These are phyloP conservation scores for Torulaspora maleeae DNA, from an alignment of 805 yeast species.

Conservation along the genomic window DNA sequence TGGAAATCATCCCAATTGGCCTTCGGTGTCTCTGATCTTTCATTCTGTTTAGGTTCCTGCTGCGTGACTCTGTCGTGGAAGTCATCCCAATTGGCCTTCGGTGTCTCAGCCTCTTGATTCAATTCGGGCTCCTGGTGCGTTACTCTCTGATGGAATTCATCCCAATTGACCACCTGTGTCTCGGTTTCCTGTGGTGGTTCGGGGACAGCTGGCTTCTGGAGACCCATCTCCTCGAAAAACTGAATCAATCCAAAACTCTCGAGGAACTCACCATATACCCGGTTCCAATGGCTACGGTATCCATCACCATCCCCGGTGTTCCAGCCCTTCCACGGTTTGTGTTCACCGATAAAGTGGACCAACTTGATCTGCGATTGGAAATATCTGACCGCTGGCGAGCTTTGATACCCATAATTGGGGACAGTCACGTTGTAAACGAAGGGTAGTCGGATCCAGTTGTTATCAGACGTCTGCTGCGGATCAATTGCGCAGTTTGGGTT, in stretches of 20 bases:
- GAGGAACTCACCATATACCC: constrained; percentile 17
- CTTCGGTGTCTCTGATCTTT: neutral
- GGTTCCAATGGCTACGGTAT: constrained; percentile 19
- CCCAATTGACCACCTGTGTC: neutral
- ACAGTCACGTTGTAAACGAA: constrained; percentile 79
- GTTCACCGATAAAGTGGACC: constrained; percentile 63
- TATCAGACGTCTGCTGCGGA: constrained; percentile 3
- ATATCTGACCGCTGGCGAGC: constrained; percentile 60
- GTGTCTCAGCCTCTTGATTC: neutral
- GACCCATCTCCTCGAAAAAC: constrained; percentile 9
- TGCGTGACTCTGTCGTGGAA: neutral
- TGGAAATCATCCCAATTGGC: neutral
- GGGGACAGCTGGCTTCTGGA: constrained; percentile 2
- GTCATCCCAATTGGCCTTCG: neutral
- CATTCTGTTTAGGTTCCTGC: neutral
- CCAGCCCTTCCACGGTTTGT: constrained; percentile 50
- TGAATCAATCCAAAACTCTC: constrained; percentile 8
- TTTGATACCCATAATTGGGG: constrained; percentile 62
- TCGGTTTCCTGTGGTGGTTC: neutral
- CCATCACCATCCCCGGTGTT: constrained; percentile 5
- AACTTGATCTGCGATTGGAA: constrained; percentile 44
- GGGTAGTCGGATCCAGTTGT: constrained; percentile 66
- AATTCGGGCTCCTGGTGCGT: neutral
- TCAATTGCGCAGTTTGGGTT: constrained; percentile 24
- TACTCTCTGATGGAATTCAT: neutral